Base-by-base conservation (phyloP, 1,139 yeast genomes). In the Hansenula lynferdii region DNA sequence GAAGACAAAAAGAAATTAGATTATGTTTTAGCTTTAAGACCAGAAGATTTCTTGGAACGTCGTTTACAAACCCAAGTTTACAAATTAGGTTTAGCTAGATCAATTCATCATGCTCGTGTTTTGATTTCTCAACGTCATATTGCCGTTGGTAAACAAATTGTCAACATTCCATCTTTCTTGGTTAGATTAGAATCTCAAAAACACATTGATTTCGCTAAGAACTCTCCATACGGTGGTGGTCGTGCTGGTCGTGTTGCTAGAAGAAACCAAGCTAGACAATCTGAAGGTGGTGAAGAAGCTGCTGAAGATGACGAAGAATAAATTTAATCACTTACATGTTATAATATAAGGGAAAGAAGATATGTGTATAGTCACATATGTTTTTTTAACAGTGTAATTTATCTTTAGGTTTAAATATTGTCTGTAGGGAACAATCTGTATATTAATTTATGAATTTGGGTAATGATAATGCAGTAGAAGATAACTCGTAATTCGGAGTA, bases 161-260 rank as follows among this genome's bases (percentile, higher is more conserved):
- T 92, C 72, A 85, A 83, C 78, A 85, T 92, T 59, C 97, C 99
- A 74, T 90, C 97, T 56, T 92, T 92, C 92, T 85, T 90, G 81
- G 99, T 92, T 56, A 94, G 99, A 81, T 85, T 92, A 72, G 99
- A 92, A 77, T 90, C 98, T 59, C 98, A 92, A 78, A 92, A 92
- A 86, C 98, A 94, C 89, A 89, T 92, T 75, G 98, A 92, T 82
- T 92, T 92, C 63, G 95, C 98, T 64, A 84, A 90, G 70, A 87
- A 86, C 72, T 92, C 98, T 58, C 98, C 99, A 73, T 92, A 86
- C 87, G 98, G 98, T 71, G 98, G 98, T 78, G 98, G 97, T 62
- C 92, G 98, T 80, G 94, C 98, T 62, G 99, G 99, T 72, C 94
- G 98, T 82, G 96, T 87, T 65, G 94, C 94, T 84, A 89, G 98